Evolutionary conservation across 1,284 basidiomycete genomes (phyloP), one percentile per base, ranked within the genome.

Genomic region (Sparassis latifolia): DNA sequence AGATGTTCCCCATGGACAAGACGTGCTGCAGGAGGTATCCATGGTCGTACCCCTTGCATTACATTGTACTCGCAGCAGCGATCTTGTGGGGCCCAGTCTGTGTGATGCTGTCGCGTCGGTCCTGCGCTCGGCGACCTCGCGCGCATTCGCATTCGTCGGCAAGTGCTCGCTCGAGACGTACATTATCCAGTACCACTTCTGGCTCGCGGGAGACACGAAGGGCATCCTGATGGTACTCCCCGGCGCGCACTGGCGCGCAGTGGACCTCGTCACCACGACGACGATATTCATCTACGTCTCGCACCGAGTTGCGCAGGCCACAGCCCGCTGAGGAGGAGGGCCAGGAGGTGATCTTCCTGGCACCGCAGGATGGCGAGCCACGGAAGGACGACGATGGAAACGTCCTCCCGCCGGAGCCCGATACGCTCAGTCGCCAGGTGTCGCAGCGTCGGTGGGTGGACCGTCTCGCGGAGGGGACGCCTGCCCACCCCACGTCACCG

Each of bases 151-250:
- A 38, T 92, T 89, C 66, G 77, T 94, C 50, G 92, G 92, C 41
- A 80, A 76, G 62, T 90, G 87, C 66, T 90, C 87, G 4, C 75
- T 93, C 43, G 90, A 93, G 67, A 86, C 89, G 0, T 93, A 92
- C 65, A 87, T 94, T 62, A 80, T 93, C 56, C 90, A 95, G 65
- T 94, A 86, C 69, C 92, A 95, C 66, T 74, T 92, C 47, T 94
- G 91, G 88, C 76, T 95, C 38, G 91, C 88, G 0, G 88, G 80
- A 3, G 92, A 95, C 63, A 92, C 89, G 20, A 90, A 90, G 64
- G 89, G 89, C 20, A 76, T 94, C 55, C 75, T 95, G 37, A 69
- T 92, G 48, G 78, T 94, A 45, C 70, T 94, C 42, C 90, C 90
- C 0, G 84, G 86, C 27, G 84, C 82, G 4, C 69, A 68, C 40